A percentile compares a stretch with the other conserved stretches of the same genome.
These are phyloP conservation scores for Glutinoglossum americanum DNA, from an alignment of 495 filamentous ascomycete species.

Conservation along the genomic window DNA sequence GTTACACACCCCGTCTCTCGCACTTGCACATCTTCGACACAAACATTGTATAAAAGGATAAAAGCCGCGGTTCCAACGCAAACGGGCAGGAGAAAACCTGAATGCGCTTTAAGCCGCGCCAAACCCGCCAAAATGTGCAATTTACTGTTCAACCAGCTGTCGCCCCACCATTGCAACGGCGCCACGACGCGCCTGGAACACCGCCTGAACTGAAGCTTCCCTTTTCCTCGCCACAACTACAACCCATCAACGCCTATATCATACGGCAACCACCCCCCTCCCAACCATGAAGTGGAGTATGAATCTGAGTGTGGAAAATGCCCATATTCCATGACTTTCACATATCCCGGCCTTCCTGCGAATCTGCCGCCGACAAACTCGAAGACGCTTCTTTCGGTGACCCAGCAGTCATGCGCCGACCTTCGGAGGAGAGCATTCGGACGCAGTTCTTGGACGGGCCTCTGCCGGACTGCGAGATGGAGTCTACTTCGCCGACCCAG, in stretches of 20 bases:
- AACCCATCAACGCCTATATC: not conserved
- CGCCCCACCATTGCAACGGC: not conserved
- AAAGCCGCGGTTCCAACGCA: too few species aligned
- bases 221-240: not conserved
- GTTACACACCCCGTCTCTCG: not conserved
- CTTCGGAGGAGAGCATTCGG: constrained; percentile 29
- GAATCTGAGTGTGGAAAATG: constrained; percentile 20
- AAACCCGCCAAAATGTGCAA: not conserved
- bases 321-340: constrained; percentile 32
- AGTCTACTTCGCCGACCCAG: constrained; percentile 1
- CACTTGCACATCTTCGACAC: not conserved
- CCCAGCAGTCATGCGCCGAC: constrained; percentile 6
- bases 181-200: not conserved
- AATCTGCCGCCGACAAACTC: constrained; percentile 3
- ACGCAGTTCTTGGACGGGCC: constrained; percentile 32
- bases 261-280: not conserved
- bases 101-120: not conserved
- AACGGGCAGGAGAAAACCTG: too few species aligned
- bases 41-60: not conserved
- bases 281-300: not conserved
- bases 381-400: not conserved
- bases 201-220: not conserved
- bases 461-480: constrained; percentile 12
- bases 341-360: not conserved
- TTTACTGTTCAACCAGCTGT: too few species aligned